Evolutionary conservation across 2,329 filamentous ascomycete species (phyloP), one percentile per base, ranked within the genome.

Genomic region (Aspergillus awamori): DNA sequence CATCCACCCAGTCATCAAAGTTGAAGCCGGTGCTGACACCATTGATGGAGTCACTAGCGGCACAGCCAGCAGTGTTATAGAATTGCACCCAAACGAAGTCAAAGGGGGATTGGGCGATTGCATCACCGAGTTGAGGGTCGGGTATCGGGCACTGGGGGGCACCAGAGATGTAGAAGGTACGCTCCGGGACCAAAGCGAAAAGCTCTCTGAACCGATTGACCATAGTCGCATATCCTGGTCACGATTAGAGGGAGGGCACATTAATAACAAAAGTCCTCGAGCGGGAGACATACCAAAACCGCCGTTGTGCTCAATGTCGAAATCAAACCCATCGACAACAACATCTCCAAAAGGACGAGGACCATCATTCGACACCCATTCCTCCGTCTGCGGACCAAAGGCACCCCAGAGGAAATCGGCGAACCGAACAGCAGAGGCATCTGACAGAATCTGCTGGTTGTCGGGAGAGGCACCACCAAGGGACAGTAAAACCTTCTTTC

Each of bases 1-100:
- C 70, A n/a, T 66, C 30, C 2, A 77, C 74, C 81, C 83, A 86
- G 5, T 70, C 69, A 39, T 79, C 74, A 63, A 79, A 83, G 59
- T 80, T 82, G 68, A 83, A 83, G 1, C 74, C 72, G 4, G 67
- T 60, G 13, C 62, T 64, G 28, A 62, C 72, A 28, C 73, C 68
- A 10, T 72, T 58, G 41, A 80, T 75, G 33, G 74, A 82, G 52
- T 75, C 72, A 20, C 77, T 73, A 20, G 83, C 82, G 59, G 82
- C 84, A 74, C 84, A 86, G 3, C 66, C 53, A 10, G 71, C 65
- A 1, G 80, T 85, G 75, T 85, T 85, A 74, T 85, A 86, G 72
- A 84, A 85, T 63, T 85, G 83, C 38, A 84, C 76, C 73, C 81
- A 85, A 63, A 86, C 67, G 65, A 83, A 84, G 68, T 86, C 83